Percentiles rank a stretch among this genome's conserved stretches.
Conservation (phyloP, 2,329 filamentous ascomycete species). For the Knufia fluminis region DNA sequence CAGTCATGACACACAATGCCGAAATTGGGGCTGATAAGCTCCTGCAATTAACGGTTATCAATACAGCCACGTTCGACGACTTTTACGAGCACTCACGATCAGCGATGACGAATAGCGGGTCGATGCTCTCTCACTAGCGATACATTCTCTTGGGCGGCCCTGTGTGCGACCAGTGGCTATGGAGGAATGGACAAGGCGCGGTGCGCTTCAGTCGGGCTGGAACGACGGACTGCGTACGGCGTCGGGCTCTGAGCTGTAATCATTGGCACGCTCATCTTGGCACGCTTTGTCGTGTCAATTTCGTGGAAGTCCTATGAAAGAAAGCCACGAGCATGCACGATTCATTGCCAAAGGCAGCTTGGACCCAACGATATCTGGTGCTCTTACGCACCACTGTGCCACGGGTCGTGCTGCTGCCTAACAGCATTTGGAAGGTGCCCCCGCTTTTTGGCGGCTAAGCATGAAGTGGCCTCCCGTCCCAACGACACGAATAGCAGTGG, state of each 20-base stretch:
- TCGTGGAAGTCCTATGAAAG: not conserved
- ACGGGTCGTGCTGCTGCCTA: not conserved
- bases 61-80: not conserved
- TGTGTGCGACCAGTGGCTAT: not conserved
- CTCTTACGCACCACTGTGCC: too few species aligned
- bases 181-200: not conserved
- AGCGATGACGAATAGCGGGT: not conserved
- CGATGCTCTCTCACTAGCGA: not conserved
- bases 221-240: not conserved
- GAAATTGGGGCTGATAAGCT: not conserved
- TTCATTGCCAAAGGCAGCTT: too few species aligned
- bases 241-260: not conserved
- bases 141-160: not conserved
- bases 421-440: not conserved
- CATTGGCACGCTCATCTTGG: not conserved
- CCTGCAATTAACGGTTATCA: not conserved
- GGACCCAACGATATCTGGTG: too few species aligned
- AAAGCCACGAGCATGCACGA: too few species aligned
- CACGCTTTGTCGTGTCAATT: not conserved
- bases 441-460: too few species aligned
- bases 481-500: too few species aligned
- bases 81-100: not conserved
- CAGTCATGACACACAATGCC: not conserved
- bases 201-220: not conserved
- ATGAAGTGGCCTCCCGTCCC: too few species aligned